These are phyloP conservation scores for Hibiscus mutabilis DNA, from an alignment of 345 rosid species.

Conservation along the genomic window DNA sequence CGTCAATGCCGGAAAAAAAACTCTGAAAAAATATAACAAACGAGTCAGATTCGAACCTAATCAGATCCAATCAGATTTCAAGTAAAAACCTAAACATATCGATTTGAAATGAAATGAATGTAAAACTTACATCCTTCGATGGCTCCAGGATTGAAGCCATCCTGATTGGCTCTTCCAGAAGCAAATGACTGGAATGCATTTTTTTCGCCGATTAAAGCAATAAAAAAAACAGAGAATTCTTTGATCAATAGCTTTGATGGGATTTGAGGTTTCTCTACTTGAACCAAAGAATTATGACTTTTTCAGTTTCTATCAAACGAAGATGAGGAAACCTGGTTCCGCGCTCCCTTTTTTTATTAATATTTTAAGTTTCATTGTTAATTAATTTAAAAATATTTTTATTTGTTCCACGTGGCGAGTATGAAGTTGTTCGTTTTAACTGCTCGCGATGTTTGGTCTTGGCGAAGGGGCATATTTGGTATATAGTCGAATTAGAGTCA, in stretches of 20 bases:
- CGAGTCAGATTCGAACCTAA: background rate
- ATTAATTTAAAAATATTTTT: no score
- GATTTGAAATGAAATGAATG: conserved; percentile 4
- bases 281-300: no score
- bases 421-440: background rate
- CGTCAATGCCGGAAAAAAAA: conserved; percentile 88
- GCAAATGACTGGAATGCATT: conserved; percentile 89
- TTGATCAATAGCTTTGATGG: background rate
- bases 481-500: no score
- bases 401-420: background rate
- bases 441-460: background rate
- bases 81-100: background rate
- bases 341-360: background rate
- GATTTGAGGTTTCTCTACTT: background rate
- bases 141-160: conserved; percentile 98
- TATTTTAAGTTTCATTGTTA: background rate
- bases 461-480: background rate
- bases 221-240: background rate
- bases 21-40: conserved; percentile 34
- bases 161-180: conserved; percentile 96
- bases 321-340: background rate
- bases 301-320: background rate
- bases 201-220: conserved; percentile 12
- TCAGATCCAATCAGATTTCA: background rate
- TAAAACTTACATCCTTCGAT: conserved; percentile 64